phyloP scores from a whole-genome alignment of 1,284 basidiomycete species.

The Calocybe gambosa region DNA sequence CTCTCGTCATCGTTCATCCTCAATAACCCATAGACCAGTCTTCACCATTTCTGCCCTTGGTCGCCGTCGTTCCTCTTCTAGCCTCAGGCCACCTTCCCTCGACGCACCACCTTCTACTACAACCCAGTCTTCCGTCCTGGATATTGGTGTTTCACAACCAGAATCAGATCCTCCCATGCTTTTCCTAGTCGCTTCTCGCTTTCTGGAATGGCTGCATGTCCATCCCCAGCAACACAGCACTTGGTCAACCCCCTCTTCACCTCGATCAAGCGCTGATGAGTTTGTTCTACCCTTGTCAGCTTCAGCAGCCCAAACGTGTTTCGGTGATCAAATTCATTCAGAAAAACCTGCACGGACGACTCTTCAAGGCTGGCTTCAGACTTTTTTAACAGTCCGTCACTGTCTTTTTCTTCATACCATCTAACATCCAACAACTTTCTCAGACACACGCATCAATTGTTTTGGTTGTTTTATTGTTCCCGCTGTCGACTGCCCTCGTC shows the following conservation, averaged over 20 bases:
- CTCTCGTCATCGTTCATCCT: conserved; percentile 52
- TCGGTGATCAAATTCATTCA: conserved; percentile 41
- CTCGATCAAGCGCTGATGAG: conserved; percentile 45
- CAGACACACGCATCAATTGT: conserved; percentile 62
- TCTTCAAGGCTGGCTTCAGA: conserved; percentile 34
- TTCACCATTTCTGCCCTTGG: conserved; percentile 49
- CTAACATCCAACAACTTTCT: conserved; percentile 9
- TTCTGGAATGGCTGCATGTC: conserved; percentile 47
- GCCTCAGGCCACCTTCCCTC: conserved; percentile 16
- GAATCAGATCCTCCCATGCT: conserved; percentile 38
- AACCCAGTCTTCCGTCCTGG: conserved; percentile 11
- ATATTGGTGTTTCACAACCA: conserved; percentile 16
- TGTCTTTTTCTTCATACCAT: conserved; percentile 15
- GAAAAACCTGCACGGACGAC: conserved; percentile 22
- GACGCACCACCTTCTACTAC: conserved; percentile 15
- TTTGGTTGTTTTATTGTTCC: conserved; percentile 62
- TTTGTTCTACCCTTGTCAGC: conserved; percentile 68
- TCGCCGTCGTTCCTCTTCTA: conserved; percentile 37
- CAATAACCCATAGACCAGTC: conserved; percentile 51
- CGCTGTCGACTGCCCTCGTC: conserved; percentile 46
- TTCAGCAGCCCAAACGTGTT: conserved; percentile 45
- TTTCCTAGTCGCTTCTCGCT: conserved; percentile 41
- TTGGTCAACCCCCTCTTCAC: conserved; percentile 45
- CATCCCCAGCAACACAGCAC: conserved; percentile 29
- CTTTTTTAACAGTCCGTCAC: conserved; percentile 42